Evolutionary conservation across 371 early-diverging fungal genomes (phyloP).

Genomic region (Fennellomyces sp.): DNA sequence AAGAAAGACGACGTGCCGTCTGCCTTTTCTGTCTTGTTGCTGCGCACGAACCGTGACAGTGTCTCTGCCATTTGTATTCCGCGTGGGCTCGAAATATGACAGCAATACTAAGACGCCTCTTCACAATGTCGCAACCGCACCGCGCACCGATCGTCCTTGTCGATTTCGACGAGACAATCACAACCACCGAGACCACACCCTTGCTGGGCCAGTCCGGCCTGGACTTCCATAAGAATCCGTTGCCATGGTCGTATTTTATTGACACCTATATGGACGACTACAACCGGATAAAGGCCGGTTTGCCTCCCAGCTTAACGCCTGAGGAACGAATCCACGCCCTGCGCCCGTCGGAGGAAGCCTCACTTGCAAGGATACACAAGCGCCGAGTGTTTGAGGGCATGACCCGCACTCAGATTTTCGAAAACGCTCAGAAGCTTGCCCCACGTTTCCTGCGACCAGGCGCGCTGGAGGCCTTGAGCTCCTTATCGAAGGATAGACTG

Average conservation of each 20-base stretch:
- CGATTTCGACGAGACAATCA: constrained; percentile 52
- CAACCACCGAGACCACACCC: constrained; percentile 37
- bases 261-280: constrained; percentile 43
- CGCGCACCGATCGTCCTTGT: constrained; percentile 15
- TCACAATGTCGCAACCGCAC: not conserved
- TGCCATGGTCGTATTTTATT: constrained; percentile 39
- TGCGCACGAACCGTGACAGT: not conserved
- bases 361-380: constrained; percentile 28
- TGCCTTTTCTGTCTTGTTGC: not conserved
- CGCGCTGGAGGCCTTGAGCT: constrained; percentile 16
- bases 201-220: constrained; percentile 34
- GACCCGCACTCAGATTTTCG: constrained; percentile 16
- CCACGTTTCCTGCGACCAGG: constrained; percentile 15
- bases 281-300: not conserved
- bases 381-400: constrained; percentile 32
- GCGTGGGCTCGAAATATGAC: too few relatives aligned
- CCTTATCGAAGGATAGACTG: constrained; percentile 5
- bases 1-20: not conserved
- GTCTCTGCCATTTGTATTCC: not conserved
- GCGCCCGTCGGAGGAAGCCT: constrained; percentile 29
- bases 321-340: constrained; percentile 22
- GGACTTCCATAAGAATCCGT: not conserved
- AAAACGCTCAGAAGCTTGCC: constrained; percentile 8
- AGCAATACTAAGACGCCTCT: too few relatives aligned
- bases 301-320: not conserved